Evolutionary conservation across 495 filamentous ascomycete genomes (phyloP).

Genomic region (Mycothermus thermophilus): DNA sequence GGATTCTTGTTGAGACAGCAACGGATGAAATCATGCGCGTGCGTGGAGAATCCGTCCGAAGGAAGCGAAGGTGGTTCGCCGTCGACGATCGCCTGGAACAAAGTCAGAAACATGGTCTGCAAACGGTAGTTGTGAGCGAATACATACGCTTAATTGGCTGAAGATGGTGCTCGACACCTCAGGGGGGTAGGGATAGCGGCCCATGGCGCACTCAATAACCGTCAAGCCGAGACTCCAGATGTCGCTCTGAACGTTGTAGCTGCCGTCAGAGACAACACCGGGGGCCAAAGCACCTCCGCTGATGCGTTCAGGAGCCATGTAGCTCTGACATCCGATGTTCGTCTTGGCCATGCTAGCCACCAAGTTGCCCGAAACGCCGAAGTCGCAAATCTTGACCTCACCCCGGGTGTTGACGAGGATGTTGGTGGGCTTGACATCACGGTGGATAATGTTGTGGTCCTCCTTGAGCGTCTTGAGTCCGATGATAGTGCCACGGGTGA

Average conservation of each 20-base stretch:
- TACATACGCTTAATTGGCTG: slow-evolving; percentile 87
- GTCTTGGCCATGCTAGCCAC: slow-evolving; percentile 97
- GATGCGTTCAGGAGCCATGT: slow-evolving; percentile 97
- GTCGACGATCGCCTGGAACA: slow-evolving; percentile 79
- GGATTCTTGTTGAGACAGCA: slow-evolving; percentile 89
- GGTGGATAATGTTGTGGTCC: slow-evolving; percentile 98
- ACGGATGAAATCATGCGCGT: slow-evolving; percentile 74
- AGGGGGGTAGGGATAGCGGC: slow-evolving; percentile 90
- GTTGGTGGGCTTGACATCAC: slow-evolving; percentile 97
- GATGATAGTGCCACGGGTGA: slow-evolving; percentile 79
- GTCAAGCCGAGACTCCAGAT: slow-evolving; percentile 94
- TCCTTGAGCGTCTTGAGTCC: slow-evolving; percentile 90
- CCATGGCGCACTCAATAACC: slow-evolving; percentile 93
- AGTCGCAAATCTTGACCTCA: slow-evolving; percentile 97
- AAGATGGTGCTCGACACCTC: slow-evolving; percentile 99
- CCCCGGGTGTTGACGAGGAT: slow-evolving; percentile 82
- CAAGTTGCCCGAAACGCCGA: slow-evolving; percentile 91
- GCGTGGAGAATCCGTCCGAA: slow-evolving; percentile 56
- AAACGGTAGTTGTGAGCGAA: neutral
- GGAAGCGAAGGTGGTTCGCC: slow-evolving; percentile 85
- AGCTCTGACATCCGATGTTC: slow-evolving; percentile 98
- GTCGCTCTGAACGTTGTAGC: slow-evolving; percentile 95
- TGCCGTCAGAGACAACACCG: slow-evolving; percentile 57
- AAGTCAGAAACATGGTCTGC: slow-evolving; percentile 1
- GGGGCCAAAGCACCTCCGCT: slow-evolving; percentile 66